phyloP scores from a whole-genome alignment of 306 rosid species.

The peach (Prunus persica) region DNA sequence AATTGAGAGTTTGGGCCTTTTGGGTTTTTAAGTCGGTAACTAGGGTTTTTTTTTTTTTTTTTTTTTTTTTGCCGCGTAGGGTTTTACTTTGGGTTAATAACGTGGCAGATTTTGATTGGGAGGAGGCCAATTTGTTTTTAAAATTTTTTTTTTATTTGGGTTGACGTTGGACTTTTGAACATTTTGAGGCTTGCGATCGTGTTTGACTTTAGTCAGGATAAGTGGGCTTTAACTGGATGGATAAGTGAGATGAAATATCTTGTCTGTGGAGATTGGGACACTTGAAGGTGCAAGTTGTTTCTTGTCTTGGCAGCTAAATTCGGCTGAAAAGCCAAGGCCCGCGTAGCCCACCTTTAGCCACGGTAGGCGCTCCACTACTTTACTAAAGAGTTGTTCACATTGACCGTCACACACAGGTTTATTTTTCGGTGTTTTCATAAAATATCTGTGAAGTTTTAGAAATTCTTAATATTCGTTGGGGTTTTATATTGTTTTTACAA shows the following conservation, averaged over 20 bases:
- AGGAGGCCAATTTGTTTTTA: background rate
- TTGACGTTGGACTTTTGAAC: constrained; percentile 26
- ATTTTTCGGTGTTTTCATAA: too few relatives aligned
- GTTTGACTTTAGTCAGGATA: constrained; percentile 44
- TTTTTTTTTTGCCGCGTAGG: background rate
- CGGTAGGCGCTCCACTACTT: background rate
- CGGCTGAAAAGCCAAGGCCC: constrained; percentile 21
- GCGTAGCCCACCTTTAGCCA: background rate
- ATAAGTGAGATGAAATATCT: constrained; percentile 1
- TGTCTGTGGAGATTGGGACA: too few relatives aligned
- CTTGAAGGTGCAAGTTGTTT: background rate
- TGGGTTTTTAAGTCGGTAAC: constrained; percentile 18
- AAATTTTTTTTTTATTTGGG: background rate
- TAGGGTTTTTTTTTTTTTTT: constrained; percentile 20
- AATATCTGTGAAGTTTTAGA: too few relatives aligned
- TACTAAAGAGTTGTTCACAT: too few relatives aligned
- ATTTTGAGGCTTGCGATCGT: background rate
- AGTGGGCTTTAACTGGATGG: constrained; percentile 11
- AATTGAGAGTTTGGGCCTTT: background rate
- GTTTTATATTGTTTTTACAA: too few relatives aligned
- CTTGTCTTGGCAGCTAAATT: constrained; percentile 11
- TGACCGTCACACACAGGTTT: too few relatives aligned
- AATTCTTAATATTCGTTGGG: too few relatives aligned
- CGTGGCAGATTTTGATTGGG: constrained; percentile 31
- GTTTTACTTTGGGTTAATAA: background rate